These are phyloP conservation scores for Pleurotus sapidus DNA, from an alignment of 768 basidiomycete genomes.

Conservation along the genomic window DNA sequence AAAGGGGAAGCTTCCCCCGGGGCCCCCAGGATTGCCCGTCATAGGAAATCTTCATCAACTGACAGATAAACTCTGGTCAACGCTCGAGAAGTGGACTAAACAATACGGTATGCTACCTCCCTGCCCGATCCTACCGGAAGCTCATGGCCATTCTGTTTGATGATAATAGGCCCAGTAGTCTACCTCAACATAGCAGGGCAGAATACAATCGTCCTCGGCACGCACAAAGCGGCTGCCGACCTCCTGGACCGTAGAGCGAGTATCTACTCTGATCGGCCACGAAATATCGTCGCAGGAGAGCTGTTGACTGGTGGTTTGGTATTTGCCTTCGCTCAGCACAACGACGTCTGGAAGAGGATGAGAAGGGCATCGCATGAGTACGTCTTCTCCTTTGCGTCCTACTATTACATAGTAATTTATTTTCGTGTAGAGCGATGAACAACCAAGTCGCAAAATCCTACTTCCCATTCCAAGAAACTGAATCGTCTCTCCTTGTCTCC, in stretches of 20 bases:
- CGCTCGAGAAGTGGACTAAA: conserved; percentile 15
- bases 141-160: neutral
- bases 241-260: conserved; percentile 19
- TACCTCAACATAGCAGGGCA: conserved; percentile 17
- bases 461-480: conserved; percentile 9
- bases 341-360: conserved; percentile 13
- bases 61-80: conserved; percentile 13
- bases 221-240: conserved; percentile 13
- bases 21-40: conserved; percentile 13
- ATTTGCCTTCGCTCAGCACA: conserved; percentile 13
- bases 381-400: neutral
- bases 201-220: conserved; percentile 12
- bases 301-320: conserved; percentile 17
- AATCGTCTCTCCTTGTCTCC: conserved; percentile 8
- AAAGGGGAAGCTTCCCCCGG: conserved; percentile 15
- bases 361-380: conserved; percentile 14
- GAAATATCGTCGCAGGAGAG: conserved; percentile 23
- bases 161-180: conserved; percentile 9
- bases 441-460: conserved; percentile 11
- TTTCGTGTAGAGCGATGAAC: conserved; percentile 10
- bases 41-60: conserved; percentile 17
- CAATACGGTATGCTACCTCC: conserved; percentile 15
- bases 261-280: conserved; percentile 22
- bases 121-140: no score
- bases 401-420: neutral